Base-by-base conservation (phyloP, 768 basidiomycete species). In the Suillus tomentosus region DNA sequence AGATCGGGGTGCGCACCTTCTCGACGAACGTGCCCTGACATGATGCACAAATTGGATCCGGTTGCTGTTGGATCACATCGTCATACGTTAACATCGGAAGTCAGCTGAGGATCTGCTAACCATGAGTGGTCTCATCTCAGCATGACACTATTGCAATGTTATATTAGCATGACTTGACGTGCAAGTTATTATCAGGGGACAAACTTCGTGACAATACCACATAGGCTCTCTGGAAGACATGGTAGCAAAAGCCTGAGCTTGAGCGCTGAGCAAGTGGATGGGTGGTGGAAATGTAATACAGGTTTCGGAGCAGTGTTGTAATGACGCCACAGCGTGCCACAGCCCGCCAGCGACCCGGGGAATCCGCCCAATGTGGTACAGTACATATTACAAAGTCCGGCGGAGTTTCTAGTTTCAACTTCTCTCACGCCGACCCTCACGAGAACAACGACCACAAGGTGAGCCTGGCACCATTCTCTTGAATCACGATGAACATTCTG, bases 81-180 rank as follows among this genome's bases (percentile, higher is more conserved):
- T 55, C 14, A 56, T 56, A 17, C 37, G 36, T 39, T 40, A 58
- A 31, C 40, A 58, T 58, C 57, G 40, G 57, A 40, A 60, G 64
- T 47, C 60, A 61, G 67, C 57, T 45, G 39, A 45, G 43, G 48
- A 53, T 40, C 14, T 51, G n/a, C 64, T 65, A 48, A 70, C 92
- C 90, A 91, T 93, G 54, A 95, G 78, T 1, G 94, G 93, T 60
- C 89, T 80, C 92, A 93, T 95, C 78, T 96, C 92, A 61, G 91
- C 87, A 73, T 88, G 83, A 72, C 95, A 96, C 94, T 95, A 71
- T 15, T 40, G 63, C 63, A 24, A 22, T 57, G 22, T 66, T 31
- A 62, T 68, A 64, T 68, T 62, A 4, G 0, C 24, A 22, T 34
- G 11, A 39, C 58, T 0, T 31, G 31, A 42, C 54, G 64, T 51